Percentiles rank a stretch among this genome's conserved stretches.
phyloP scores from a whole-genome alignment of 768 basidiomycete genomes.

The Lanmaoa rubissima region DNA sequence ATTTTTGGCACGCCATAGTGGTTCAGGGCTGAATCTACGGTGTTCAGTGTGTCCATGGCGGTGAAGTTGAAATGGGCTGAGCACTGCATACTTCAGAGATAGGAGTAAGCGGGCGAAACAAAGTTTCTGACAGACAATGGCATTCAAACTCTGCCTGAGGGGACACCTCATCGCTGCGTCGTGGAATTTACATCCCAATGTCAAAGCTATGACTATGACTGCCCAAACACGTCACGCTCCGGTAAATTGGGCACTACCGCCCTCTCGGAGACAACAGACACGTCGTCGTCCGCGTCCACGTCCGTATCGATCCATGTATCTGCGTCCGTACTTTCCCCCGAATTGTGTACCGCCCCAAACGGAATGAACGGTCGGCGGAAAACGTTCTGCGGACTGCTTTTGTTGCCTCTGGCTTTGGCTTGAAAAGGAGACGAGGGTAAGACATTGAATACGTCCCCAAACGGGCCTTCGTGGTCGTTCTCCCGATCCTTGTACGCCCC shows the following conservation, averaged over 20 bases:
- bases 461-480: not conserved
- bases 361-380: slow-evolving; percentile 11
- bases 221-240: slow-evolving; percentile 11
- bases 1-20: too few relatives aligned
- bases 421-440: not conserved
- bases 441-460: slow-evolving; percentile 20
- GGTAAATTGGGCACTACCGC: slow-evolving; percentile 10
- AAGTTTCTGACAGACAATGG: too few relatives aligned
- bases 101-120: too few relatives aligned
- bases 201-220: not conserved
- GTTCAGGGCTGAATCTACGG: too few relatives aligned
- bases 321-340: slow-evolving; percentile 21
- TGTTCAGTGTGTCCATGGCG: too few relatives aligned
- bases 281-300: slow-evolving; percentile 32
- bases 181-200: not conserved
- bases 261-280: slow-evolving; percentile 14
- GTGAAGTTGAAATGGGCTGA: too few relatives aligned
- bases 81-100: too few relatives aligned
- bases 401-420: not conserved
- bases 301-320: slow-evolving; percentile 42
- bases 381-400: not conserved
- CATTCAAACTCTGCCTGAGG: too few relatives aligned
- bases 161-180: too few relatives aligned
- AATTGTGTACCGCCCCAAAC: not conserved
- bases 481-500: slow-evolving; percentile 10